These are phyloP conservation scores for Chrysoporthe cubensis DNA, from an alignment of 2,329 filamentous ascomycete genomes.

Conservation along the genomic window DNA sequence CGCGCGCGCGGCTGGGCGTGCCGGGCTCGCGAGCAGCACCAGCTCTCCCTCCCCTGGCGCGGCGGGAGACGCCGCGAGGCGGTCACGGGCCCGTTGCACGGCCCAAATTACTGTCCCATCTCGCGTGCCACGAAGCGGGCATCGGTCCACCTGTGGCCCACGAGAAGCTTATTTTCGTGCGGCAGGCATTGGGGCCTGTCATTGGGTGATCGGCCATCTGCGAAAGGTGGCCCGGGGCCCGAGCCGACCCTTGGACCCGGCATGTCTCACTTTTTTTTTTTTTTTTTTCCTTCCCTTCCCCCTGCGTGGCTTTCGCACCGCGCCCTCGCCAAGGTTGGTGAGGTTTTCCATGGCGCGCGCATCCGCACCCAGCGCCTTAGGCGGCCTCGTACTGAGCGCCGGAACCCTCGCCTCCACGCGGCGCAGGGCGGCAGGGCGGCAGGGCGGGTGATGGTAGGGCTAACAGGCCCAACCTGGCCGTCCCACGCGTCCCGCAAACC, in stretches of 20 bases:
- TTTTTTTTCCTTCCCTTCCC: too few species aligned
- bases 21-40: neutral
- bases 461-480: neutral
- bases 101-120: conserved; percentile 5
- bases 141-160: conserved; percentile 7
- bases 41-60: neutral
- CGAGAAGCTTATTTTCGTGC: neutral
- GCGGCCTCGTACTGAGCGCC: neutral
- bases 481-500: too few species aligned
- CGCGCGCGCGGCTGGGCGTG: too few species aligned
- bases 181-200: conserved; percentile 1
- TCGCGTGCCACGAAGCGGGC: conserved; percentile 11
- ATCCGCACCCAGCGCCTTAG: neutral
- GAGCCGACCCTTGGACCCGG: neutral
- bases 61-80: too few species aligned
- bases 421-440: too few species aligned
- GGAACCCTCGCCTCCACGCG: neutral
- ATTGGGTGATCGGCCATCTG: neutral
- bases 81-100: neutral
- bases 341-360: neutral
- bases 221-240: neutral
- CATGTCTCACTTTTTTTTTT: neutral
- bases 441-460: neutral
- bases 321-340: too few species aligned
- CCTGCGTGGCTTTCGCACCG: too few species aligned